Percentiles rank a stretch among this genome's conserved stretches.
These are phyloP conservation scores for Paxillus involutus DNA, from an alignment of 768 basidiomycete species.

Conservation along the genomic window DNA sequence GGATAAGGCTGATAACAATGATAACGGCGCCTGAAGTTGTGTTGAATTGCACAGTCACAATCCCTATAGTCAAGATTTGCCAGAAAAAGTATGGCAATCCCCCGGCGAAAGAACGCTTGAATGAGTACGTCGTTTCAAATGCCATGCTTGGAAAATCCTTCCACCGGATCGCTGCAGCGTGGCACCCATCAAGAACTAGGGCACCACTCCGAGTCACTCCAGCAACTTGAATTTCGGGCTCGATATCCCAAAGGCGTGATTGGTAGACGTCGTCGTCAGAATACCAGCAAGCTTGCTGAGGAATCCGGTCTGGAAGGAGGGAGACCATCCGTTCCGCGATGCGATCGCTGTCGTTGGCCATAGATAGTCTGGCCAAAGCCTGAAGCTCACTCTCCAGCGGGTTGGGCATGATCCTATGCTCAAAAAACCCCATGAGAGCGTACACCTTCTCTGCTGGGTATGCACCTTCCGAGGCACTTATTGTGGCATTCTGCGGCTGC, in stretches of 20 bases:
- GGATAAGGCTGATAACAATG: background rate
- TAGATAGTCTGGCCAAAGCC: constrained; percentile 18
- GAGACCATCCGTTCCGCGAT: constrained; percentile 23
- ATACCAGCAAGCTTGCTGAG: constrained; percentile 13
- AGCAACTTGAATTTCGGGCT: constrained; percentile 18
- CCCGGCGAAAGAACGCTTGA: constrained; percentile 4
- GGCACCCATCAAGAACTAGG: constrained; percentile 19
- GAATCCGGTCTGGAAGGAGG: constrained; percentile 7
- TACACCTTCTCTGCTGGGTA: constrained; percentile 20
- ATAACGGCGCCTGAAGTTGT: background rate
- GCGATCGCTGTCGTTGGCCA: constrained; percentile 23
- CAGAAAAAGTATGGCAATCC: constrained; percentile 11
- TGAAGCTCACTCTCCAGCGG: constrained; percentile 11
- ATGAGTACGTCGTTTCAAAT: constrained; percentile 6
- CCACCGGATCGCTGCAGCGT: constrained; percentile 18
- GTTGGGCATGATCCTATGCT: constrained; percentile 18
- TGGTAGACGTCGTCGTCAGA: constrained; percentile 15
- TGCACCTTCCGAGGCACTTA: background rate
- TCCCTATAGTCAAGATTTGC: constrained; percentile 5
- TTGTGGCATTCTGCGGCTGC: background rate
- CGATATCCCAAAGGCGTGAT: constrained; percentile 18
- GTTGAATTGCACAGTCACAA: background rate
- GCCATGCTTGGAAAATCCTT: constrained; percentile 18
- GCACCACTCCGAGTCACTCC: constrained; percentile 16
- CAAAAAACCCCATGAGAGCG: constrained; percentile 23